Conservation (phyloP, 495 filamentous ascomycete genomes). For the Glarea lozoyensis region DNA sequence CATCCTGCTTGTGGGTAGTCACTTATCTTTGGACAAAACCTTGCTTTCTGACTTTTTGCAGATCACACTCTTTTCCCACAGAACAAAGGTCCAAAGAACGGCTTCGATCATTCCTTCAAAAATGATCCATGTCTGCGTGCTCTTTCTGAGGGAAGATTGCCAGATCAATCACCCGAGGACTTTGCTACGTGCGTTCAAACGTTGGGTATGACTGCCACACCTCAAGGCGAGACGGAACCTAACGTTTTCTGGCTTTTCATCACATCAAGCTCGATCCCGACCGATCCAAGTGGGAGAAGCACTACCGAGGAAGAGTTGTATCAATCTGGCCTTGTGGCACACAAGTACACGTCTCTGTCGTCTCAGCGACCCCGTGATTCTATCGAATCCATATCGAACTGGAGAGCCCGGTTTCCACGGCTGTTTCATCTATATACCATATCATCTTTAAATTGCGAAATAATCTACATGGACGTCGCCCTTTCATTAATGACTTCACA, state of each 20-base stretch:
- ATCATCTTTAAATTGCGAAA: conserved; percentile 33
- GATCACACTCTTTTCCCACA: conserved; percentile 21
- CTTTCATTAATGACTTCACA: conserved; percentile 32
- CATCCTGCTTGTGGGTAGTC: conserved; percentile 40
- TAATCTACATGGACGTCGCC: conserved; percentile 42
- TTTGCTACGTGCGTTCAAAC: conserved; percentile 34
- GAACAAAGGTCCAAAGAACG: conserved; percentile 24
- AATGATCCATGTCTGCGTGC: conserved; percentile 42
- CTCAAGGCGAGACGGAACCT: conserved; percentile 23
- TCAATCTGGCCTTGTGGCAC: conserved; percentile 24
- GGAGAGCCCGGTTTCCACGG: conserved; percentile 17
- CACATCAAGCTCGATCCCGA: conserved; percentile 2
- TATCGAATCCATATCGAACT: conserved; percentile 12
- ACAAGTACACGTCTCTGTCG: conserved; percentile 30
- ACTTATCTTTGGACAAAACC: conserved; percentile 22
- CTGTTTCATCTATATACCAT: conserved; percentile 12
- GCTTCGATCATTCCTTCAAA: conserved; percentile 41
- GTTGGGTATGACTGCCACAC: conserved; percentile 24
- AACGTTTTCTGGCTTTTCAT: conserved; percentile 21
- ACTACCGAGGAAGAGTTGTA: conserved; percentile 23
- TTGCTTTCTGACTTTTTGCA: conserved; percentile 18
- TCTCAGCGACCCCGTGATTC: conserved; percentile 14
- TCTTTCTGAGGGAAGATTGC: conserved; percentile 39
- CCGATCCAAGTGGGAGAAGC: conserved; percentile 20
- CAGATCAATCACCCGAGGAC: conserved; percentile 32